These are phyloP conservation scores for Kazachstania taianensis DNA, from an alignment of 805 yeast genomes.

Conservation along the genomic window DNA sequence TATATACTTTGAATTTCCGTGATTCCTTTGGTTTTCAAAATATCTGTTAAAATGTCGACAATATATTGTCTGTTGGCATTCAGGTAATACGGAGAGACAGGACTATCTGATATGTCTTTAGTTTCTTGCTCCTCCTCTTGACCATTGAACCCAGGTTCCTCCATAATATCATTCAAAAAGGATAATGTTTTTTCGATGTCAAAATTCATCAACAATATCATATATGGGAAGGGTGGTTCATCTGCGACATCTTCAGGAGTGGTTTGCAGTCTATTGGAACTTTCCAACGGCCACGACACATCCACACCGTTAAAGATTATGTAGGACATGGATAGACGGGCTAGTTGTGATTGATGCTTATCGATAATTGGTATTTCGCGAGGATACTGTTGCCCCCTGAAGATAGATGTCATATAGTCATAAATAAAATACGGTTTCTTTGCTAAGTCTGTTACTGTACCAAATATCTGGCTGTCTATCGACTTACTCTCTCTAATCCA, in stretches of 20 bases:
- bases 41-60: conserved; percentile 57
- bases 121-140: conserved; percentile 22
- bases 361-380: conserved; percentile 37
- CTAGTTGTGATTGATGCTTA: too few relatives aligned
- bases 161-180: conserved; percentile 72
- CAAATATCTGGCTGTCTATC: conserved; percentile 5
- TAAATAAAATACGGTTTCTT: conserved; percentile 29
- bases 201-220: conserved; percentile 44
- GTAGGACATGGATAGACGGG: conserved; percentile 44
- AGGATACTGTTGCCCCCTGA: conserved; percentile 81
- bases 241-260: conserved; percentile 19
- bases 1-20: too few relatives aligned
- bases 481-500: conserved; percentile 7
- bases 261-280: conserved; percentile 29
- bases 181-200: conserved; percentile 53
- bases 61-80: conserved; percentile 62
- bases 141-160: conserved; percentile 65
- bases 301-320: conserved; percentile 50
- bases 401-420: conserved; percentile 54
- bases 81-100: not conserved
- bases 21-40: conserved; percentile 39
- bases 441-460: not conserved
- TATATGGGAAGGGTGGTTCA: conserved; percentile 60
- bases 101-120: conserved; percentile 5
- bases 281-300: conserved; percentile 36